Base-by-base conservation (phyloP, 2,329 filamentous ascomycete genomes). In the Penicillium sp. region DNA sequence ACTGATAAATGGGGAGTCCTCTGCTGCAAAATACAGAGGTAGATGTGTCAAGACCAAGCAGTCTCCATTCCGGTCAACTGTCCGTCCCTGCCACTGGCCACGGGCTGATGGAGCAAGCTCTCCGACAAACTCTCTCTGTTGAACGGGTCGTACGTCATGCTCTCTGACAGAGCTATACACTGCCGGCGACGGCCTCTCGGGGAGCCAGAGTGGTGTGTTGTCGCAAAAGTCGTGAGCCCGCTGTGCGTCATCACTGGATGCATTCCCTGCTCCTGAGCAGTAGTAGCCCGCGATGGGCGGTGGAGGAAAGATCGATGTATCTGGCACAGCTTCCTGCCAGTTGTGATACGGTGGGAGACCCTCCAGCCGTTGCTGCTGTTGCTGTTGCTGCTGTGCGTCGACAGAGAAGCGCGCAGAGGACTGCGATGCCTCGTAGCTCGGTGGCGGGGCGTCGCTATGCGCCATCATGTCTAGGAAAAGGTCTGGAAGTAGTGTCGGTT, bases 301-400 rank as follows among this genome's bases (percentile, higher is more conserved):
- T 25, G 81, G 81, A 2, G 81, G 81, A 8, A 84, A 73, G n/a
- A 76, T 71, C 4, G 79, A 66, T 13, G 74, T 83, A 58, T 84
- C 81, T 5, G 81, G 81, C 3, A 84, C 75, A 2, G 77, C 71
- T 35, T 70, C 67, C 45, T 80, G 76, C 82, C 82, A 85, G 66
- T 82, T 79, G 63, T 84, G 81, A 58, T 83, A 82, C 24, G 79
- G 76, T 15, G 41, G 32, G 13, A 15, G 27, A 25, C 24, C 46
- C 20, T 12, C 4, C 7, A 9, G 27, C 7, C 27, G 27, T 28
- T 28, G 27, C 27, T 28, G 40, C 32, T 47, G 46, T 18, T 28
- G 27, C 27, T 9, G 27, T 9, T 28, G 25, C 25, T 28, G 40
- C 35, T 47, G 46, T 18, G 32, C n/a, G 15, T 33, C 42, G 28